Evolutionary conservation across 2,329 filamentous ascomycete species (phyloP), one percentile per base, ranked within the genome.

Genomic region (Phaeosphaeriaceae sp.): DNA sequence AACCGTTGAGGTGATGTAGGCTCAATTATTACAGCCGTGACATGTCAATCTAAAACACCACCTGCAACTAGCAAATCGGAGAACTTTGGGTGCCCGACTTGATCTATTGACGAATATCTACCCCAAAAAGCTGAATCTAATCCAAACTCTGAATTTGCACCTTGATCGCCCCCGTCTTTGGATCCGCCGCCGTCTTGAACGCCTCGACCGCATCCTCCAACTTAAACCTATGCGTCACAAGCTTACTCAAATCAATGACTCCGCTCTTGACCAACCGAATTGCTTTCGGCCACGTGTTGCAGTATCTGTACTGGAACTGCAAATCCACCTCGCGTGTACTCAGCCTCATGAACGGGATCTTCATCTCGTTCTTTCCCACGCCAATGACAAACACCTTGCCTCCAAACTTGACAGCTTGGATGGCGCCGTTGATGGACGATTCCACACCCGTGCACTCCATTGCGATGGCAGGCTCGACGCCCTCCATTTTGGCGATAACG

Each of bases 351-450:
- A 98, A 98, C 25, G 94, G 94, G 63, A 98, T 90, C 79, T 87
- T 92, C 83, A 98, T 95, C 83, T 97, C 92, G 77, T 95, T 93
- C 84, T 91, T 94, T 66, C 94, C 95, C 2, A 98, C 93, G 42
- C 94, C 94, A 66, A 97, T 96, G 63, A 98, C 90, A 75, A 98
- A 98, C 53, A 98, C 94, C 80, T 96, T 97, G 70, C 95, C 94
- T 65, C 94, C 95, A 72, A 98, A 98, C 81, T 94, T 96, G 76
- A 91, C 87, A 10, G 91, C 89, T 86, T 93, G 95, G 76, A 97
- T 94, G 53, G 93, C 92, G 25, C 91, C 85, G 6, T 88, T 87
- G 71, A 98, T 91, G 77, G 90, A 93, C 80, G 89, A 92, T 83
- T 97, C 93, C 17, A 97, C 92, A 51, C 95, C 95, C 0, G 95